Evolutionary conservation across 2,329 filamentous ascomycete genomes (phyloP), one percentile per base, ranked within the genome.

Genomic region (Magnaporthales sp.): DNA sequence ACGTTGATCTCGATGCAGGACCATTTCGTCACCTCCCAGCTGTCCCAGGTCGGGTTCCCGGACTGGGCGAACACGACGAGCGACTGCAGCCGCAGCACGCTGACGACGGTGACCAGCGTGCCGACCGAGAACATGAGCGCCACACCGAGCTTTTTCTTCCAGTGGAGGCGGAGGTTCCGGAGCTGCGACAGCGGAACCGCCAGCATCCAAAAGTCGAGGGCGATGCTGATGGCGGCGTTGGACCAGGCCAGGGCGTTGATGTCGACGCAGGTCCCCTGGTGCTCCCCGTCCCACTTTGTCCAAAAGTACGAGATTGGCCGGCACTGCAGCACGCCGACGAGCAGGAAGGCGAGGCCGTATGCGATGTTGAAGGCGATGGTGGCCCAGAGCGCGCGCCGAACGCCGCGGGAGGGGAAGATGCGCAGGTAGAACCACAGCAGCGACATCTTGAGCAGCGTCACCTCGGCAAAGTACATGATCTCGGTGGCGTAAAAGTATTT

Each of bases 371-470:
- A 75, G 4, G 70, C 69, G 46, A 83, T 70, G 0, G 81, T 81
- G n/a, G 68, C 76, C 74, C 77, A 79, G 6, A 84, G 74, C 13
- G 81, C 62, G 6, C 73, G 74, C 15, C 77, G 77, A 10, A 84
- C 77, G 3, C 63, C 67, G 0, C 65, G 68, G 0, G 73, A 71
- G 0, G 82, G 82, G 68, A 87, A 87, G 66, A 87, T 81, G 65
- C 82, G 80, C 5, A 84, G 74, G 70, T 85, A 86, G 73, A 87
- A 85, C 70, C 83, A 77, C 0, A 87, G 74, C 27, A 87, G 75
- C 0, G 83, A 79, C 4, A 84, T 72, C 69, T 86, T 85, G 19
- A 83, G 76, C 29, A 83, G 73, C 1, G 80, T 74, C 13, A 84
- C 72, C 19, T 80, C 74, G 3, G 74, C 65, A 70, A 85, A 83